Base-by-base conservation (phyloP, 257 asterid species). In the Prunella vulgaris region DNA sequence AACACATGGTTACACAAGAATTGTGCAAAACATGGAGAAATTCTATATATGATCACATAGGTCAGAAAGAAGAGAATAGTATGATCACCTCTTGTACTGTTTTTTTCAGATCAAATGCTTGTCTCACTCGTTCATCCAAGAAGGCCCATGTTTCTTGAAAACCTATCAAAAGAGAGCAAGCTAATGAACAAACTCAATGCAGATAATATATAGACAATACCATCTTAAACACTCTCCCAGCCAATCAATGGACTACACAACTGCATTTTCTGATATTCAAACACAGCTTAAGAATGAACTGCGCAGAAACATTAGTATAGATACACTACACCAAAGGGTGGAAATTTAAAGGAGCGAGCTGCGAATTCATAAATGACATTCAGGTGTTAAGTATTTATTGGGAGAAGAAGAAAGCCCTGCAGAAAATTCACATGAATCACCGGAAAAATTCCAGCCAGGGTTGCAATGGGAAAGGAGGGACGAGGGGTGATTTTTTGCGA, bases 131-230 rank as follows among this genome's bases (percentile, higher is more conserved):
- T 30, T 71, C 90, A 40, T 87, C 88, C 88, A 93, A 71, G 86
- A 90, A 90, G 17, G 71, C 77, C 97, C 99, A 93, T 35, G 99
- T 90, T 62, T 88, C 96, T 77, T 79, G 87, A 68, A 86, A 86
- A 82, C 85, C 99, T 93, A 64, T 54, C 67, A 57, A 74, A 17
- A 72, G 69, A 76, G 52, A 68, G 53, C 37, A 54, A 18, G 48
- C 46, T 42, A 58, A 58, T 71, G 62, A 77, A 37, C 24, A 62
- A 66, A 27, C 32, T 17, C 59, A 60, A 63, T 18, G 13, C 69
- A 3, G 38, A 20, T 40, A 61, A 71, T 44, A 57, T 37, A 35
- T 44, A 69, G 53, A 67, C n/a, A 68, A 59, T 22, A 51, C 12
- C 12, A 42, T 68, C 42, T 60, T 60, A 33, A 17, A 56, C 14